Percentiles rank a stretch among this genome's conserved stretches.
Evolutionary conservation across 805 yeast genomes (phyloP).

Genomic region (Zygotorulaspora florentina): DNA sequence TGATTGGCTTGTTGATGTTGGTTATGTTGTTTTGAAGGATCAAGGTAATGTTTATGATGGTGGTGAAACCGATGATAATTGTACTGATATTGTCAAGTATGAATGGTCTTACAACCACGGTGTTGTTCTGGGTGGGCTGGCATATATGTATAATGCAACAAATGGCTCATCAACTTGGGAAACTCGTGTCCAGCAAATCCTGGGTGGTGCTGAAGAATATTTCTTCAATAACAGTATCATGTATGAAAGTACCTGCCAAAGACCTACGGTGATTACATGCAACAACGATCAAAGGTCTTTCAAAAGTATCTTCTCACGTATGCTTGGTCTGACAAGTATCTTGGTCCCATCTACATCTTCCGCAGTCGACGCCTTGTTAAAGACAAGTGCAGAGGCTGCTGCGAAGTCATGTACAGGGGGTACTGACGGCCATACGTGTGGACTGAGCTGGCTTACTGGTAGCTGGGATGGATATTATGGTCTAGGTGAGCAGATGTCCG

Average conservation of each 20-base stretch:
- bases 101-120: constrained; percentile 76
- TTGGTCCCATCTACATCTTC: constrained; percentile 49
- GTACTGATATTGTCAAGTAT: constrained; percentile 50
- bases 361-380: constrained; percentile 40
- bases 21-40: constrained; percentile 48
- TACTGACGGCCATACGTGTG: constrained; percentile 71
- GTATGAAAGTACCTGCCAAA: constrained; percentile 61
- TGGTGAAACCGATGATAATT: constrained; percentile 51
- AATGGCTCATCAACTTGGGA: constrained; percentile 48
- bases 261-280: constrained; percentile 40
- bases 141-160: constrained; percentile 63
- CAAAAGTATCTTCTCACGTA: constrained; percentile 63
- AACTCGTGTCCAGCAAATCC: constrained; percentile 42
- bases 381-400: constrained; percentile 59
- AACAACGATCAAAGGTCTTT: constrained; percentile 75
- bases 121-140: constrained; percentile 59
- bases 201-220: constrained; percentile 44
- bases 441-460: constrained; percentile 55
- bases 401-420: constrained; percentile 74
- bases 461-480: constrained; percentile 67
- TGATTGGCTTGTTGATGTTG: constrained; percentile 53
- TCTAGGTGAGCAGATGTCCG: constrained; percentile 74
- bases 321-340: constrained; percentile 53
- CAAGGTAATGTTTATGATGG: constrained; percentile 71
- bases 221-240: constrained; percentile 51